Evolutionary conservation across 106 monocot species (phyloP).

Genomic region (Phalaenopsis equestris): DNA sequence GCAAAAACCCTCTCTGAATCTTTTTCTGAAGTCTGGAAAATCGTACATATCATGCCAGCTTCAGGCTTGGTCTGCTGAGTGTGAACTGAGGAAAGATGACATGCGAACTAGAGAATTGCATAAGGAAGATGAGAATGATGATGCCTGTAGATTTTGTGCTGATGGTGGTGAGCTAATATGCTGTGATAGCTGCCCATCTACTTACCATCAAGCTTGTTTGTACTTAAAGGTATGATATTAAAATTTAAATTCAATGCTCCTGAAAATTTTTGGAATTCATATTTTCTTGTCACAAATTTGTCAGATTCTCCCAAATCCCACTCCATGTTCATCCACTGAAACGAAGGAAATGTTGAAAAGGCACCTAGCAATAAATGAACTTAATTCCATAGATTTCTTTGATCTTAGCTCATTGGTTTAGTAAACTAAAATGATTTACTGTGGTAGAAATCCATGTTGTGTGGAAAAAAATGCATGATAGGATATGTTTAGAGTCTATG

Average conservation of each 20-base stretch:
- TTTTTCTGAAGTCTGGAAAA: constrained; percentile 45
- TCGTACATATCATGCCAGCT: constrained; percentile 58
- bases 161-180: constrained; percentile 88
- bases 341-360: too few species aligned
- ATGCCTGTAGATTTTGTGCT: constrained; percentile 69
- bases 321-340: too few species aligned
- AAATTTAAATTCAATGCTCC: constrained; percentile 1
- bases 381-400: too few species aligned
- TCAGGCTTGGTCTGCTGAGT: constrained; percentile 72
- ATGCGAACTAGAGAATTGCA: constrained; percentile 19
- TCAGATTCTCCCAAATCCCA: too few species aligned
- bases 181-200: constrained; percentile 78
- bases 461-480: too few species aligned
- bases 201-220: constrained; percentile 67
- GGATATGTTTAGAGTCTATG: too few species aligned
- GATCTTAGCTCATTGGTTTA: too few species aligned
- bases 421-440: too few species aligned
- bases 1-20: constrained; percentile 35
- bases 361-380: too few species aligned
- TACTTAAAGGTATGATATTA: constrained; percentile 32
- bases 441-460: too few species aligned
- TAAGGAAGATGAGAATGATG: constrained; percentile 68
- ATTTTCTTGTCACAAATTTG: too few species aligned
- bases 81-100: constrained; percentile 47
- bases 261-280: background rate